Evolutionary conservation across 306 rosid genomes (phyloP).

Genomic region (Quercus rubra): DNA sequence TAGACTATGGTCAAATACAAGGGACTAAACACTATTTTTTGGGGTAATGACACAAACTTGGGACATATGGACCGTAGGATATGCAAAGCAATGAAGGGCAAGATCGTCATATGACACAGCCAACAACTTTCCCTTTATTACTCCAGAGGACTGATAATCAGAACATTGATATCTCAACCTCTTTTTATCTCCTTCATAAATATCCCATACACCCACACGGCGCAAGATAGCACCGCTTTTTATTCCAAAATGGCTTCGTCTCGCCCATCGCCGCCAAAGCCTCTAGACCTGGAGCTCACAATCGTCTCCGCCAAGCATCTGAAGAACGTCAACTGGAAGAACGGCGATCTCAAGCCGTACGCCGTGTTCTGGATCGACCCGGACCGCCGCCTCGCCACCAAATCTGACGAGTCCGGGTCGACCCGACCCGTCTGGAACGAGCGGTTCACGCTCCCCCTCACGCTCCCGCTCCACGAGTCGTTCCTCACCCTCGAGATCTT

Average conservation of each 20-base stretch:
- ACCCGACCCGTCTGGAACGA: slow-evolving; percentile 86
- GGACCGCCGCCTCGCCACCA: slow-evolving; percentile 77
- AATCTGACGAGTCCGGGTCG: slow-evolving; percentile 77
- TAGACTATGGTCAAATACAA: background rate
- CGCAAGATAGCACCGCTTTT: slow-evolving; percentile 10
- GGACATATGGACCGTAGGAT: background rate
- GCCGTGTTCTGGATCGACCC: slow-evolving; percentile 87
- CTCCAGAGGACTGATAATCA: background rate
- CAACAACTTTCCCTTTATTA: background rate
- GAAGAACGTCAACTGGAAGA: slow-evolving; percentile 90
- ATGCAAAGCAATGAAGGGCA: background rate
- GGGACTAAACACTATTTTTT: no score
- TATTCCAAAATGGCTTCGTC: slow-evolving; percentile 46
- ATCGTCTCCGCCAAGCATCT: slow-evolving; percentile 82
- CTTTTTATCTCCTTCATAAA: background rate
- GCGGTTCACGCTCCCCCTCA: slow-evolving; percentile 69
- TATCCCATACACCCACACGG: background rate
- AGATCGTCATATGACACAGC: background rate
- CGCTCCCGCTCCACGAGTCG: slow-evolving; percentile 43
- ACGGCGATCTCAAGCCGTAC: slow-evolving; percentile 74
- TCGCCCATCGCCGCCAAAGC: slow-evolving; percentile 69
- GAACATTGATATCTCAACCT: background rate
- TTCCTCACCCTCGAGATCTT: slow-evolving; percentile 77
- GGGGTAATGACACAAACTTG: background rate
- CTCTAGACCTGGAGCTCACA: slow-evolving; percentile 71